Evolutionary conservation across 2,329 filamentous ascomycete genomes (phyloP).

Genomic region (Penicillium sp.): DNA sequence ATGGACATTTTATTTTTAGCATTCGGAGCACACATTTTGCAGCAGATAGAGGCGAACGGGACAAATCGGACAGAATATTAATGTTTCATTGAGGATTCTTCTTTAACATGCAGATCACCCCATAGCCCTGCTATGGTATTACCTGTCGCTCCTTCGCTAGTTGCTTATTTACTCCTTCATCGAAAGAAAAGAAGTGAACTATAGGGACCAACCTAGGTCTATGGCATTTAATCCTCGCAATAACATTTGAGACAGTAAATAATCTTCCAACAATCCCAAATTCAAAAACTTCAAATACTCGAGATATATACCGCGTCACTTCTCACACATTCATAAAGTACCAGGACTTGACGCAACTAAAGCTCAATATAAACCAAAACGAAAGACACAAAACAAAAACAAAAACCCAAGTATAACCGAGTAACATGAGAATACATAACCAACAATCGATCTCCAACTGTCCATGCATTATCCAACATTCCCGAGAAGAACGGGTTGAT

Average conservation of each 20-base stretch:
- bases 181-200: background rate
- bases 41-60: background rate
- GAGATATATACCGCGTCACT: background rate
- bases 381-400: background rate
- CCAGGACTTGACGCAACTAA: background rate
- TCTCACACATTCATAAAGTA: too few species aligned
- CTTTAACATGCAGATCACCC: background rate
- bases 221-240: background rate
- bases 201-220: background rate
- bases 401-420: background rate
- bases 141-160: background rate
- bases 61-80: background rate
- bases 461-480: background rate
- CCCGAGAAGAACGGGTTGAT: background rate
- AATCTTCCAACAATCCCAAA: background rate
- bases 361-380: background rate
- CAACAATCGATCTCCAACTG: background rate
- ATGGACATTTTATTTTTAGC: conserved; percentile 1
- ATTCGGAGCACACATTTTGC: background rate
- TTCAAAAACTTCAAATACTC: background rate
- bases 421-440: background rate
- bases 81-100: background rate
- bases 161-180: background rate
- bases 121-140: too few species aligned
- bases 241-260: background rate